Evolutionary conservation across 2,329 filamentous ascomycete species (phyloP).

Genomic region (Sphaerostilbella broomeana): DNA sequence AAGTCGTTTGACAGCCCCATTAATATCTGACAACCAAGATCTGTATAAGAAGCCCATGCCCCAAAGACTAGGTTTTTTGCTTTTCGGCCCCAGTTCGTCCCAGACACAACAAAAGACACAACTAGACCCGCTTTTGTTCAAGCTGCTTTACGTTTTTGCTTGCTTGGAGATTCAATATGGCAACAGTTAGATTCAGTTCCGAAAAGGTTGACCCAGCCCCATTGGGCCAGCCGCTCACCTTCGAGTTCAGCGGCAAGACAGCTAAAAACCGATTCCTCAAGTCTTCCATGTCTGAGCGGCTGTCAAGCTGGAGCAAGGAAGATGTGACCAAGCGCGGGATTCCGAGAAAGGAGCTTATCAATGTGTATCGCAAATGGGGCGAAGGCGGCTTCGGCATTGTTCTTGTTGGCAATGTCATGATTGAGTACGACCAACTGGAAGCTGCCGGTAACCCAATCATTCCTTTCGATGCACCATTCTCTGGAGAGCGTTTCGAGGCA

Average conservation of each 20-base stretch:
- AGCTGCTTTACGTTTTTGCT: too few relatives aligned
- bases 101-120: too few relatives aligned
- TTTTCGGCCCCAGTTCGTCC: too few relatives aligned
- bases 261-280: conserved; percentile 63
- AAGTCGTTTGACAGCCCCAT: too few relatives aligned
- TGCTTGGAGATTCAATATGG: conserved; percentile 15
- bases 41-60: too few relatives aligned
- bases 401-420: conserved; percentile 58
- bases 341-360: conserved; percentile 35
- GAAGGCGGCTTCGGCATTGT: conserved; percentile 50
- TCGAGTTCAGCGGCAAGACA: conserved; percentile 45
- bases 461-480: conserved; percentile 41
- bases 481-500: conserved; percentile 53
- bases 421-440: conserved; percentile 54
- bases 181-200: conserved; percentile 6
- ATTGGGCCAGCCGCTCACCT: conserved; percentile 41
- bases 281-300: conserved; percentile 58
- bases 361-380: conserved; percentile 55
- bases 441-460: conserved; percentile 53
- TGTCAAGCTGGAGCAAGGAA: conserved; percentile 53
- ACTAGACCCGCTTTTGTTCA: too few relatives aligned
- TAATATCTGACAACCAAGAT: too few relatives aligned
- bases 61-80: too few relatives aligned
- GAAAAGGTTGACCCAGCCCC: conserved; percentile 14
- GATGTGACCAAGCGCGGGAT: conserved; percentile 43